Evolutionary conservation across 176 grass and related monocot genomes (phyloP).

Genomic region (Urochloa ruziziensis): DNA sequence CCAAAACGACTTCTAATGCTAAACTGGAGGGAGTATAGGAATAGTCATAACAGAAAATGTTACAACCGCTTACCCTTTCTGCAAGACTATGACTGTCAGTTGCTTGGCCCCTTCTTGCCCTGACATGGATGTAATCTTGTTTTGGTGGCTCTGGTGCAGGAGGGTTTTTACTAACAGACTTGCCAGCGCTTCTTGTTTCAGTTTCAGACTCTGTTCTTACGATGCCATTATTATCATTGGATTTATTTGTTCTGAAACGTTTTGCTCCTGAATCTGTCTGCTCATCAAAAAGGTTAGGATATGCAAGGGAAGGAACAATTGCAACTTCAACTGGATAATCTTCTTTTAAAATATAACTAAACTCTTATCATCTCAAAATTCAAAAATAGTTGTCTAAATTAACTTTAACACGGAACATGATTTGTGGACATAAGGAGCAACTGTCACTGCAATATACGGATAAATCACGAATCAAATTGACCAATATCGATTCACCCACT

Average conservation of each 20-base stretch:
- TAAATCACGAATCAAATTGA: background rate
- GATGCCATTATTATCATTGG: conserved; percentile 49
- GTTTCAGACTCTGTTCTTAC: conserved; percentile 60
- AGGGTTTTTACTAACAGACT: conserved; percentile 56
- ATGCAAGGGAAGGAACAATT: background rate
- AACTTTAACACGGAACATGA: background rate
- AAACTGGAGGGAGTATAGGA: no score
- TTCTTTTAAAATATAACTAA: background rate
- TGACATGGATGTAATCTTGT: conserved; percentile 97
- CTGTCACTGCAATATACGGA: background rate
- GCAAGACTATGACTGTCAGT: conserved; percentile 97
- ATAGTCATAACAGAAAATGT: background rate
- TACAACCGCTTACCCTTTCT: conserved; percentile 70
- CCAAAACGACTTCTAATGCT: no score
- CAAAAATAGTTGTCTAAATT: background rate
- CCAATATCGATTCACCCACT: background rate
- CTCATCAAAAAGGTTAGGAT: background rate
- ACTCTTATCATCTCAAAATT: background rate
- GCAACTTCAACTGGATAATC: background rate
- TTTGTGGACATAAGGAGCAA: background rate
- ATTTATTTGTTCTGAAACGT: conserved; percentile 61
- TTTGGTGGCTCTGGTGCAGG: conserved; percentile 53
- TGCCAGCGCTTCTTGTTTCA: conserved; percentile 59
- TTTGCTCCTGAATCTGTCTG: conserved; percentile 67
- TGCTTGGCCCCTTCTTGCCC: conserved; percentile 96